Conservation (phyloP, 345 rosid species). For the Angophora floribunda region DNA sequence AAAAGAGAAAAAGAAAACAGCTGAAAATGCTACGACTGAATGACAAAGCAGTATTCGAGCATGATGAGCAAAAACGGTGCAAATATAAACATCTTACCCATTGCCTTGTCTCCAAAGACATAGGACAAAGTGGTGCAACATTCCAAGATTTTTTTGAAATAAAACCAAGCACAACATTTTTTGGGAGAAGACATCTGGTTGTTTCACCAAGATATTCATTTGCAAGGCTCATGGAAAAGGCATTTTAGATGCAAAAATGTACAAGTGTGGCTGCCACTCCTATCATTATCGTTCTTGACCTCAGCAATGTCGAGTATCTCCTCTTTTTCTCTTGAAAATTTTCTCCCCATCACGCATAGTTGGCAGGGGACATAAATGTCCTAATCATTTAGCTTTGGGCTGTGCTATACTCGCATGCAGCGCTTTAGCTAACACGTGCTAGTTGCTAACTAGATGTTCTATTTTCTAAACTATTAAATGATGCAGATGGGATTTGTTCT, state of each 20-base stretch:
- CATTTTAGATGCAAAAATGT: neutral
- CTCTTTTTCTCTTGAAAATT: neutral
- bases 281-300: neutral
- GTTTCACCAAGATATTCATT: neutral
- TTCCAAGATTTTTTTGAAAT: neutral
- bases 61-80: neutral
- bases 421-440: neutral
- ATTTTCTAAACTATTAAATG: neutral
- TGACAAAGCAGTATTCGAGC: neutral
- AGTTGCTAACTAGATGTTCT: neutral
- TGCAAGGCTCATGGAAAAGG: neutral
- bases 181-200: neutral
- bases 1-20: neutral
- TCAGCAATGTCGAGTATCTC: neutral
- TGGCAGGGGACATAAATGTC: neutral
- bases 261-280: neutral
- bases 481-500: conserved; percentile 77
- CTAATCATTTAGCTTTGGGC: neutral
- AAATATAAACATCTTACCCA: neutral
- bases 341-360: neutral
- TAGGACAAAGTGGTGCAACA: neutral
- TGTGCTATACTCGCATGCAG: neutral
- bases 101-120: neutral
- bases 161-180: neutral
- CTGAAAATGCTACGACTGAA: neutral